Percentiles rank a stretch among this genome's conserved stretches.
phyloP scores from a whole-genome alignment of 495 filamentous ascomycete species.

The Daldinia caldariorum region DNA sequence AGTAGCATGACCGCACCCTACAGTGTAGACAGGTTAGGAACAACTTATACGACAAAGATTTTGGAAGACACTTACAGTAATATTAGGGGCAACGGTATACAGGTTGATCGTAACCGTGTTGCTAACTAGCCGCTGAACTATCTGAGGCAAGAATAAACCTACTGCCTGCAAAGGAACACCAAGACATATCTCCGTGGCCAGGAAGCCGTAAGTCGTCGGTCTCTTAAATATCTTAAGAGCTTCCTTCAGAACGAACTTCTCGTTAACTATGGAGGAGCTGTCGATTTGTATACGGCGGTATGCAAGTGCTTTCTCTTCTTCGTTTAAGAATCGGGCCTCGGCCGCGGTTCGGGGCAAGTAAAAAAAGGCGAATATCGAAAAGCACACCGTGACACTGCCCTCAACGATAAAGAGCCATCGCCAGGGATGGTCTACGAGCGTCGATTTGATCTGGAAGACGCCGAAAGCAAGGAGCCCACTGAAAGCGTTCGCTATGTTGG shows the following conservation, averaged over 20 bases:
- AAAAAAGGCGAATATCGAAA: constrained; percentile 73
- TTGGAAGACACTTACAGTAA: constrained; percentile 48
- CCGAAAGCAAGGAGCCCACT: constrained; percentile 78
- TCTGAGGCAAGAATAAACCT: constrained; percentile 77
- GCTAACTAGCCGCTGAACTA: constrained; percentile 71
- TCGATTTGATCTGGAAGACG: constrained; percentile 71
- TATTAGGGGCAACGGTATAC: constrained; percentile 79
- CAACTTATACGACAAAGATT: constrained; percentile 22
- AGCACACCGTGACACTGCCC: constrained; percentile 69
- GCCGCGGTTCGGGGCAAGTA: constrained; percentile 74
- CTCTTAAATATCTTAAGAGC: constrained; percentile 71
- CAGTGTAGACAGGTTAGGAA: constrained; percentile 38
- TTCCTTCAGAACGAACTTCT: constrained; percentile 73
- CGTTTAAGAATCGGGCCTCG: constrained; percentile 69
- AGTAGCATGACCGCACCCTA: constrained; percentile 75
- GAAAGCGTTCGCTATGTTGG: constrained; percentile 78
- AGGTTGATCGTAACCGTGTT: constrained; percentile 76
- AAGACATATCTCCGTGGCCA: constrained; percentile 77
- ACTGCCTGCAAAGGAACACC: constrained; percentile 80
- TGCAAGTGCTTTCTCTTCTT: constrained; percentile 73
- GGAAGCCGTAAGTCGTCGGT: constrained; percentile 68
- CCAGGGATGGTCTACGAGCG: constrained; percentile 65
- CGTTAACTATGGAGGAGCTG: constrained; percentile 75
- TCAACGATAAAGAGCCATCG: constrained; percentile 83
- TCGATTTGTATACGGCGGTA: constrained; percentile 80